Evolutionary conservation across 2,329 filamentous ascomycete genomes (phyloP).

Genomic region (Scedosporium aurantiacum): DNA sequence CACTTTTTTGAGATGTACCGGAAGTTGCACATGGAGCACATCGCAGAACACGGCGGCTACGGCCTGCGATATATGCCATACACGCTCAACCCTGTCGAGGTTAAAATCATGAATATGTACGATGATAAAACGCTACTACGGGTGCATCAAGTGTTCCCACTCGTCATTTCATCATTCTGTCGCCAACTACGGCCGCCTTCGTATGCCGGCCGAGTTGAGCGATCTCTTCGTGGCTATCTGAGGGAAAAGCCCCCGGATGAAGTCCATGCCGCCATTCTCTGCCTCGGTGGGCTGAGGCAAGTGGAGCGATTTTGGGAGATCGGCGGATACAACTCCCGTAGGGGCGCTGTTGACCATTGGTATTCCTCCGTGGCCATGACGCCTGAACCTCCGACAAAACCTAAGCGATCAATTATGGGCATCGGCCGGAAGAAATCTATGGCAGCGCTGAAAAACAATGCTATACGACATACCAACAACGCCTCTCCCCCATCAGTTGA

Average conservation of each 20-base stretch:
- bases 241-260: conserved; percentile 53
- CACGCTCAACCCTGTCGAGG: conserved; percentile 52
- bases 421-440: conserved; percentile 48
- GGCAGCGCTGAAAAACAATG: conserved; percentile 11
- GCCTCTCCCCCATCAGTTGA: conserved; percentile 10
- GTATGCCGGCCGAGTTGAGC: conserved; percentile 52
- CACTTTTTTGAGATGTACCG: conserved; percentile 59
- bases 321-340: conserved; percentile 51
- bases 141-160: conserved; percentile 53
- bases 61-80: conserved; percentile 42
- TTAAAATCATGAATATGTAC: conserved; percentile 52
- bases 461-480: conserved; percentile 16
- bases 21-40: conserved; percentile 44
- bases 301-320: conserved; percentile 56
- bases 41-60: conserved; percentile 38
- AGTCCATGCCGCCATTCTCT: conserved; percentile 48
- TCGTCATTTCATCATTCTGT: conserved; percentile 54
- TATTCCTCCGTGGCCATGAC: conserved; percentile 26
- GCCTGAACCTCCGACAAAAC: conserved; percentile 32
- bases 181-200: conserved; percentile 51
- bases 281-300: conserved; percentile 50
- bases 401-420: conserved; percentile 39
- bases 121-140: conserved; percentile 50
- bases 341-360: conserved; percentile 49
- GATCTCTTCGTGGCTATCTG: conserved; percentile 51